phyloP scores from a whole-genome alignment of 345 rosid species.

The Brassica rapa region DNA sequence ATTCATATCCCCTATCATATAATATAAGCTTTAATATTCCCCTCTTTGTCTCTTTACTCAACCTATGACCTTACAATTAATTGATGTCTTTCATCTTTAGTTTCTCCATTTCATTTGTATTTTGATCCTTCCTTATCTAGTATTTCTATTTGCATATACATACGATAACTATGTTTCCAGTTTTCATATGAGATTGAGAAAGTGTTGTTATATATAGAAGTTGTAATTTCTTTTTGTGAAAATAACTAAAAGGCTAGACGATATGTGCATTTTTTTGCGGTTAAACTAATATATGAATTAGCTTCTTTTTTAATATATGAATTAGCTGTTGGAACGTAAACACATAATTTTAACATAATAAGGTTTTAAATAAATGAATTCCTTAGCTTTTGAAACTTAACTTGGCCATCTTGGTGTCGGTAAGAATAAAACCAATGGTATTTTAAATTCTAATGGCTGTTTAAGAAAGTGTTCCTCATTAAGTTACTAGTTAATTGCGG shows the following conservation, averaged over 20 bases:
- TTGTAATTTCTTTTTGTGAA: neutral
- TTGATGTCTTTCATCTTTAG: constrained; percentile 1
- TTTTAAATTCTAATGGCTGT: neutral
- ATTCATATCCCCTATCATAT: constrained; percentile 51
- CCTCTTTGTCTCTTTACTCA: constrained; percentile 39
- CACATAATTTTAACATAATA: no score
- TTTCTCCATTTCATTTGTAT: neutral
- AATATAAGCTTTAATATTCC: constrained; percentile 35
- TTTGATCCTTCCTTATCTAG: neutral
- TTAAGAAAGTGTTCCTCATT: constrained; percentile 10
- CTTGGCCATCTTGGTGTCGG: constrained; percentile 24
- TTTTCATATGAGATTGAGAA: neutral
- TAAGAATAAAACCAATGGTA: constrained; percentile 4
- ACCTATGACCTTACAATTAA: constrained; percentile 18
- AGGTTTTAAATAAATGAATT: neutral
- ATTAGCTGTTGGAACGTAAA: neutral
- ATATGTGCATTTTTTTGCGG: no score
- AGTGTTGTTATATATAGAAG: neutral
- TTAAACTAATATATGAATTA: neutral
- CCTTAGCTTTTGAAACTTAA: constrained; percentile 4
- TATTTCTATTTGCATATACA: neutral
- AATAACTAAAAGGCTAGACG: neutral
- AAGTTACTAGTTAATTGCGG: constrained; percentile 18
- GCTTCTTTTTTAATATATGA: no score
- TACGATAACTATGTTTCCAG: neutral